phyloP scores from a whole-genome alignment of 495 filamentous ascomycete species.

The Symbiotaphrina buchneri region DNA sequence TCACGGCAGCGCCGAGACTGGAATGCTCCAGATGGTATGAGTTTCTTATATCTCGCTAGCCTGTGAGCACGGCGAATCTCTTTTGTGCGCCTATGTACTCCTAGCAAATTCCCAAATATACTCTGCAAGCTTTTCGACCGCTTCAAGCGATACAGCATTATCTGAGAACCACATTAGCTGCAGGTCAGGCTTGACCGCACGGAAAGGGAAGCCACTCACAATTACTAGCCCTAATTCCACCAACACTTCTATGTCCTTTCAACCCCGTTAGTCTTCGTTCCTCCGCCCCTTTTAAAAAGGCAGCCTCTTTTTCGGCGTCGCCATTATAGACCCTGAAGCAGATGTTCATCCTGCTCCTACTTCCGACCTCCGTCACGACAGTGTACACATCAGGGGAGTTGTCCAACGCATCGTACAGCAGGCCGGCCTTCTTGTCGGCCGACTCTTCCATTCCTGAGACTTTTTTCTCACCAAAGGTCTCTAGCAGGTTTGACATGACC shows the following conservation, averaged over 20 bases:
- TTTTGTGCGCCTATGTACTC: too few relatives aligned
- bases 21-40: too few relatives aligned
- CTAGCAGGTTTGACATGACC: slow-evolving; percentile 49
- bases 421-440: slow-evolving; percentile 43
- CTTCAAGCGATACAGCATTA: slow-evolving; percentile 13
- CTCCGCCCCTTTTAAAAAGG: slow-evolving; percentile 51
- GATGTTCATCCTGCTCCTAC: slow-evolving; percentile 75
- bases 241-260: slow-evolving; percentile 66
- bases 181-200: background rate
- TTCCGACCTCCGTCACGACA: slow-evolving; percentile 48
- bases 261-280: slow-evolving; percentile 39
- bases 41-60: too few relatives aligned
- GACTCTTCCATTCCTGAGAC: slow-evolving; percentile 48
- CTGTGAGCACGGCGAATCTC: too few relatives aligned
- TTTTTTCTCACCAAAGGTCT: slow-evolving; percentile 32
- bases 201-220: slow-evolving; percentile 11
- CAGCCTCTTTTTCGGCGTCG: slow-evolving; percentile 44
- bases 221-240: slow-evolving; percentile 40
- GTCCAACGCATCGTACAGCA: slow-evolving; percentile 57
- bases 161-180: slow-evolving; percentile 1
- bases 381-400: slow-evolving; percentile 41
- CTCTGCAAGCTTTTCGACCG: slow-evolving; percentile 30
- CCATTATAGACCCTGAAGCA: slow-evolving; percentile 58
- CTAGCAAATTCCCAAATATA: slow-evolving; percentile 38
- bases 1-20: too few relatives aligned